Base-by-base conservation (phyloP, 352 stramenopile genomes). In the Plasmopara halstedii region DNA sequence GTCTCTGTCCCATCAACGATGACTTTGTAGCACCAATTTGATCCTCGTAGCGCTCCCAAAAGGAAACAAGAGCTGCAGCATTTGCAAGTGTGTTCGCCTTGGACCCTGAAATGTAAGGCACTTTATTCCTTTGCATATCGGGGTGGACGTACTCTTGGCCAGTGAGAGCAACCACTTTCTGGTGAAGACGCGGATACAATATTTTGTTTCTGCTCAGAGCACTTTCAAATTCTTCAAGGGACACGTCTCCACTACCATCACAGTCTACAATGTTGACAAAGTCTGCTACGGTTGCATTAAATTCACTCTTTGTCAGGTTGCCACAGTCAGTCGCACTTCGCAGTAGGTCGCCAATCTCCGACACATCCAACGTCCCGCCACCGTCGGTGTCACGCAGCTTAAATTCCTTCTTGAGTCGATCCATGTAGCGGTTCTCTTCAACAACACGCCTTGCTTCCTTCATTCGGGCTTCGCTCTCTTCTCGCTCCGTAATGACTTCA, bases 181-280 rank as follows among this genome's bases (percentile, higher is more conserved):
- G 57, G 44, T 94, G 83, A 1, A 90, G 49, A 0, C 73, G 65
- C 20, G 70, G 48, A 38, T 92, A 94, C 8, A 84, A 29, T 17
- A 81, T 72, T 48, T 82, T 88, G 48, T 88, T 66, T 17, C 74
- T 59, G 27, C 66, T 80, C 22, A 94, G 50, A 2, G 79, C 73
- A 14, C 42, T 70, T 46, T 88, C 70, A 52, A 94, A 94, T 39
- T 94, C 83, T 18, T 92, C 78, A 20, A 91, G 46, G 4, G 81
- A 91, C 18, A 94, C 77, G 45, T 94, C 83, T 15, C 81, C 81
- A 37, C 81, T 92, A 29, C 70, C 58, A 31, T 94, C 81, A 22
- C 59, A 70, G 46, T 94, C 83, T 15, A 94, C 81, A 47, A 92
- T 84, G 18, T 48, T 57, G 19, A 88, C 64, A 53, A 90, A 88